Evolutionary conservation across 352 stramenopile species (phyloP), one percentile per base, ranked within the genome.

Genomic region (Globisporangium nunn): DNA sequence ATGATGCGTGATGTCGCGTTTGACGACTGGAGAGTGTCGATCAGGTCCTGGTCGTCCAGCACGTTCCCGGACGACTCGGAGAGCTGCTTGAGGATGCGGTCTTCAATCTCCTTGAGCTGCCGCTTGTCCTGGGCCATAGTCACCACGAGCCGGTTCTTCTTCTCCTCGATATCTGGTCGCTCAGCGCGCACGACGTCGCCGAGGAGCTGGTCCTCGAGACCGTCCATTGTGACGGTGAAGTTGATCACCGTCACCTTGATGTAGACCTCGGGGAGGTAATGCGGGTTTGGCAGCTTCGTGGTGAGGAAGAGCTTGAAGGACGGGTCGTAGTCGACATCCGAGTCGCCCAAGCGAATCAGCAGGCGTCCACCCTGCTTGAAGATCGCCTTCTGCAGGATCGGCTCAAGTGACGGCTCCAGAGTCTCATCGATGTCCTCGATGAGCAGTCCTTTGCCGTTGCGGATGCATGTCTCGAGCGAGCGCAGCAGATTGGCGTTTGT

Each of bases 201-300:
- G 10, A 98, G 74, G 6, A 98, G 67, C 64, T 98, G 93, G 49
- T 97, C 87, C 50, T 97, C 91, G 12, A 98, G 63, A 0, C 93
- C 93, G 18, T 95, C 83, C 82, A 97, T 96, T 15, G 93, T 98
- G 48, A 98, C 90, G 1, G 92, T 98, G 63, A 98, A 98, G 68
- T 98, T 98, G 69, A 98, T 98, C 11, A 98, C 78, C 3, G 91
- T 98, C 44, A 98, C 92, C 66, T 98, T 98, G 66, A 98, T 98
- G 75, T 95, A 98, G 5, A 98, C 85, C 35, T 98, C 93, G 0
- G 93, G 93, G 7, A 98, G 66, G 59, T 98, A 98, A 68, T 98
- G 92, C 7, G 92, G 92, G 57, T 98, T 98, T 6, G 92, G 79
- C 18, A 97, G 70, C 62, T 98, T 98, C 0, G 92, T 98, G 0